These are phyloP conservation scores for Rhodotorula sp. DNA, from an alignment of 1,284 basidiomycete genomes.

Conservation along the genomic window DNA sequence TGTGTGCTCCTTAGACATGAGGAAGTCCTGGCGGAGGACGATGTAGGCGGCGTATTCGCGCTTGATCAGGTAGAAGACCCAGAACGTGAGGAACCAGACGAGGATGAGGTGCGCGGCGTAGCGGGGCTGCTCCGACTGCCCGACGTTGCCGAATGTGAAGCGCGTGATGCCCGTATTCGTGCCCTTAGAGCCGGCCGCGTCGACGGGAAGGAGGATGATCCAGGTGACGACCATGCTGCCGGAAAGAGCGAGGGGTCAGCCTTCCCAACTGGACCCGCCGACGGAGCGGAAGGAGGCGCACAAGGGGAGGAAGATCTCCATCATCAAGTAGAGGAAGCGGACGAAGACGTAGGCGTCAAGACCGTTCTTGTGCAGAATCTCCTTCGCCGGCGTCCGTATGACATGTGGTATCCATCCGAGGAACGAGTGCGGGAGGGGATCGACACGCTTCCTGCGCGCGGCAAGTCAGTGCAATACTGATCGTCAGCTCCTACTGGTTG, in stretches of 20 bases:
- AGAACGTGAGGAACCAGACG: constrained; percentile 74
- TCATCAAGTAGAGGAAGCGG: constrained; percentile 76
- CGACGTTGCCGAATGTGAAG: constrained; percentile 81
- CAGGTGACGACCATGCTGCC: constrained; percentile 58
- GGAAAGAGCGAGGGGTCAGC: not conserved
- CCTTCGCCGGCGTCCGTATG: constrained; percentile 45
- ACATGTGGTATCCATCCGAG: constrained; percentile 53
- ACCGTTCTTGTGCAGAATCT: constrained; percentile 64
- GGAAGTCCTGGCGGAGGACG: constrained; percentile 76
- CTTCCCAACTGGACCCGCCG: not conserved
- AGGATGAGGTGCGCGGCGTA: constrained; percentile 76
- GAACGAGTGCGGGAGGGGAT: constrained; percentile 49
- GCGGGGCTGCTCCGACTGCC: constrained; percentile 58
- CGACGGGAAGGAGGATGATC: constrained; percentile 59
- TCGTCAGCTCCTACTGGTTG: not conserved
- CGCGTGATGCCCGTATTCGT: constrained; percentile 64
- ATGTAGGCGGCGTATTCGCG: constrained; percentile 80
- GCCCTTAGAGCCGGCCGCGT: constrained; percentile 56
- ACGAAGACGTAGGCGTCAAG: constrained; percentile 94
- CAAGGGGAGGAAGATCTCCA: constrained; percentile 77
- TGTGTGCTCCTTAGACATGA: constrained; percentile 72
- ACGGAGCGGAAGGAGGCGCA: not conserved
- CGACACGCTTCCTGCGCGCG: constrained; percentile 44
- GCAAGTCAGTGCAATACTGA: not conserved
- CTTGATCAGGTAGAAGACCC: constrained; percentile 80